These are phyloP conservation scores for Lactarius trivialis DNA, from an alignment of 768 basidiomycete genomes.

Conservation along the genomic window DNA sequence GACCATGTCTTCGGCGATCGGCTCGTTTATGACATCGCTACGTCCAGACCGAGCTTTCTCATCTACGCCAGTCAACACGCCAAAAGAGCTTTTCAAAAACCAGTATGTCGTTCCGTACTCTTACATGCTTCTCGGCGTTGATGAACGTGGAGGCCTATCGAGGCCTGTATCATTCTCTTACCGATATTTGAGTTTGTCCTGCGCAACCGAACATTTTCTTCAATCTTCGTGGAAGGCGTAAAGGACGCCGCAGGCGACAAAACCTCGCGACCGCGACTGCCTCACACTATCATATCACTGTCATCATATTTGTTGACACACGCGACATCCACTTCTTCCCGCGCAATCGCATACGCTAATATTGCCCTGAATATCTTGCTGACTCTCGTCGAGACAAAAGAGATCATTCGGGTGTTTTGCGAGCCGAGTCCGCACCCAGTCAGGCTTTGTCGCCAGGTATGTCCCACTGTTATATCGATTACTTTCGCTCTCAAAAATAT, in stretches of 20 bases:
- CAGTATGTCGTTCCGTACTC: conserved; percentile 35
- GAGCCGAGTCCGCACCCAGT: conserved; percentile 38
- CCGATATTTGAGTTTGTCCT: conserved; percentile 56
- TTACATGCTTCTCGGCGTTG: not conserved
- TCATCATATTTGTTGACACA: conserved; percentile 64
- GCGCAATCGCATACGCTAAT: conserved; percentile 57
- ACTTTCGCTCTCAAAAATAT: not conserved
- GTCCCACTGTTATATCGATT: conserved; percentile 12
- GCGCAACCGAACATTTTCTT: conserved; percentile 43
- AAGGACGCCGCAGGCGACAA: conserved; percentile 26
- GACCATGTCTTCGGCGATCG: conserved; percentile 44
- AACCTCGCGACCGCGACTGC: conserved; percentile 32
- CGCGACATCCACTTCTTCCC: conserved; percentile 51
- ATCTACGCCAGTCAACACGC: conserved; percentile 39
- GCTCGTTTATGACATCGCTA: conserved; percentile 45
- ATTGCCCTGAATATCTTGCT: conserved; percentile 50
- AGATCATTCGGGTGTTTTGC: conserved; percentile 42
- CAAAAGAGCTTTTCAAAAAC: conserved; percentile 49
- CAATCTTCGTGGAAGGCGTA: conserved; percentile 39
- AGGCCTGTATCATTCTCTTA: conserved; percentile 51
- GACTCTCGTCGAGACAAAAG: conserved; percentile 42
- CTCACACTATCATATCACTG: conserved; percentile 46
- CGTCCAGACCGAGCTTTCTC: conserved; percentile 50
- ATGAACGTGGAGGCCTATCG: conserved; percentile 45
- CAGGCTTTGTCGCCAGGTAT: conserved; percentile 58